These are phyloP conservation scores for Leishmania braziliensis DNA, from an alignment of 208 protist genomes.

Conservation along the genomic window DNA sequence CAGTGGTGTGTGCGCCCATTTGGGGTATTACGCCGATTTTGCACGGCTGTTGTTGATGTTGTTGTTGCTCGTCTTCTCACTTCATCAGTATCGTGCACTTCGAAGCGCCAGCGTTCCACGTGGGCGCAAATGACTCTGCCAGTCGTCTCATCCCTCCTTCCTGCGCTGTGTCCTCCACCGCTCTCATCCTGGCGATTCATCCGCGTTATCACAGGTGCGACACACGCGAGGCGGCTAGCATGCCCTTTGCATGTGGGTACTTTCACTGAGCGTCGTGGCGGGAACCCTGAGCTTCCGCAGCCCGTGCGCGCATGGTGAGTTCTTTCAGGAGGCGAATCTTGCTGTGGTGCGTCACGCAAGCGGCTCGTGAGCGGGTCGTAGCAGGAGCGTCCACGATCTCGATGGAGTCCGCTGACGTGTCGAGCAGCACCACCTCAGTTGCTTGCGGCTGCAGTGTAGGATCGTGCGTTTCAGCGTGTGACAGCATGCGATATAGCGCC, in stretches of 20 bases:
- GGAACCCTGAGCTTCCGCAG: not conserved
- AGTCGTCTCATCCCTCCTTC: not conserved
- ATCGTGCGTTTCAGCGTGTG: slow-evolving; percentile 39
- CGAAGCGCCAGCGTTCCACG: not conserved
- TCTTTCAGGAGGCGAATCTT: slow-evolving; percentile 6
- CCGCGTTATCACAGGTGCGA: not conserved
- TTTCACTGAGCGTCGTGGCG: not conserved
- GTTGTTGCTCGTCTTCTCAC: not conserved
- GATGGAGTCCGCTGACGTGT: slow-evolving; percentile 4
- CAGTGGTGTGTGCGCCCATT: not conserved
- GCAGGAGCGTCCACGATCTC: not conserved
- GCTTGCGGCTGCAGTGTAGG: not conserved
- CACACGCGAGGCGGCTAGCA: not conserved
- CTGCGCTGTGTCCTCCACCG: not conserved
- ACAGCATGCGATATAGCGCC: slow-evolving; percentile 50
- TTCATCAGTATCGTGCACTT: not conserved
- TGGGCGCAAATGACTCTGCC: not conserved
- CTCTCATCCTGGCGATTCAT: not conserved
- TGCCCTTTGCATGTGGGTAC: not conserved
- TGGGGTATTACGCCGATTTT: no score
- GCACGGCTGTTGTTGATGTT: no score
- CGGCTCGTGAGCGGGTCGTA: not conserved
- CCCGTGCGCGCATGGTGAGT: slow-evolving; percentile 5
- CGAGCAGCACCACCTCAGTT: not conserved
- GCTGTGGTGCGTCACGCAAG: slow-evolving; percentile 2